Evolutionary conservation across 495 filamentous ascomycete species (phyloP).

Genomic region (Lasiosphaeris hirsuta): DNA sequence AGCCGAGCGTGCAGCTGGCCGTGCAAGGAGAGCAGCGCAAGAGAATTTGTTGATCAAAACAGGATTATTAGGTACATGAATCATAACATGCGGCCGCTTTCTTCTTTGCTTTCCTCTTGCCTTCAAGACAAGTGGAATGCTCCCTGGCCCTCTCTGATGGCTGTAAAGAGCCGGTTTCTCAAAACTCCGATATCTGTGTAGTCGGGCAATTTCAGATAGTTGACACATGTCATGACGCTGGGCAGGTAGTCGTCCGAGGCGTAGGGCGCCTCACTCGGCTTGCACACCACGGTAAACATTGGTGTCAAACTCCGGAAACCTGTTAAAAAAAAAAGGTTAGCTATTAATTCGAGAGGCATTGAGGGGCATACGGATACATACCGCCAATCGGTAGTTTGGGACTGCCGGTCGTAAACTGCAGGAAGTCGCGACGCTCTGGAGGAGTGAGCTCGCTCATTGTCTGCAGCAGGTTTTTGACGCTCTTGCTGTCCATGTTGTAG

Average conservation of each 20-base stretch:
- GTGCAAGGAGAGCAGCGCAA: neutral
- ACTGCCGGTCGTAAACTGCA: constrained; percentile 98
- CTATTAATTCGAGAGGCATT: constrained; percentile 3
- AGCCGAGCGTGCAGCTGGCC: neutral
- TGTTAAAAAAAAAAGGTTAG: constrained; percentile 34
- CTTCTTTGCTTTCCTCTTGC: neutral
- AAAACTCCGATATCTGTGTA: constrained; percentile 81
- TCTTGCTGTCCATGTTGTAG: constrained; percentile 98
- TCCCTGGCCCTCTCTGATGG: constrained; percentile 96
- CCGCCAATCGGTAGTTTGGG: constrained; percentile 98
- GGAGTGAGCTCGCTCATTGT: constrained; percentile 84
- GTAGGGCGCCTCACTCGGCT: constrained; percentile 91
- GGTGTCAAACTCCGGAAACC: constrained; percentile 96
- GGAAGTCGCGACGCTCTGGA: constrained; percentile 82
- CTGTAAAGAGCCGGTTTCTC: constrained; percentile 69
- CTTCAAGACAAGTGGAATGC: constrained; percentile 91
- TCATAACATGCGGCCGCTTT: neutral
- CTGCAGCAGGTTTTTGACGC: constrained; percentile 89
- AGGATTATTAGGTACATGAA: constrained; percentile 11
- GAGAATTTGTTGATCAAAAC: neutral
- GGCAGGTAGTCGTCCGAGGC: constrained; percentile 95
- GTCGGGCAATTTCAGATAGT: constrained; percentile 97
- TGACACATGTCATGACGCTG: constrained; percentile 99
- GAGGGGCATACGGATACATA: constrained; percentile 42
- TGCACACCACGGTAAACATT: constrained; percentile 98